Conservation (phyloP, 2,329 filamentous ascomycete genomes). For the Thermomyces lanuginosus region DNA sequence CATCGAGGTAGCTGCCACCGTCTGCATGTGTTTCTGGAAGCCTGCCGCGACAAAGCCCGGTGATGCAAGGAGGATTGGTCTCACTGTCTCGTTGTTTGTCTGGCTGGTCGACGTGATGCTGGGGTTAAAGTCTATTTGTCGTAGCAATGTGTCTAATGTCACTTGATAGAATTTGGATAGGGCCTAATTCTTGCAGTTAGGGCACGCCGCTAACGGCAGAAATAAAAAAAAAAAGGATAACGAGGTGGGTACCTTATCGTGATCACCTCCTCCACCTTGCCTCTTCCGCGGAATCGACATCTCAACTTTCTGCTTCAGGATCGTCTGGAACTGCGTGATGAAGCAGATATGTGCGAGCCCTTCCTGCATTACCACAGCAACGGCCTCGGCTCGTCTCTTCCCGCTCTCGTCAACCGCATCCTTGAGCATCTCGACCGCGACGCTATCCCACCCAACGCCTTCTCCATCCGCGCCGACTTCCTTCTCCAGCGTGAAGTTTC, state of each 20-base stretch:
- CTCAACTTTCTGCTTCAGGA: conserved; percentile 34
- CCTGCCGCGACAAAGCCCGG: conserved; percentile 73
- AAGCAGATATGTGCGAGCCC: conserved; percentile 36
- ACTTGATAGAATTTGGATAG: conserved; percentile 65
- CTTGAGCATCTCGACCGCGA: conserved; percentile 60
- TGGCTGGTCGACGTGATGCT: conserved; percentile 15
- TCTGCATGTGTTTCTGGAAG: conserved; percentile 60
- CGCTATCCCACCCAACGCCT: conserved; percentile 64
- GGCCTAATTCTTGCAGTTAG: conserved; percentile 31
- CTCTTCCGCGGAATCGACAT: conserved; percentile 33
- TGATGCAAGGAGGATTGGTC: conserved; percentile 65
- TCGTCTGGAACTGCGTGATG: conserved; percentile 34
- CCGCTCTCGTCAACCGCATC: conserved; percentile 55
- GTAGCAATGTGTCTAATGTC: conserved; percentile 55
- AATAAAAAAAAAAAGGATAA: neutral
- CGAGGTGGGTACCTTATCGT: conserved; percentile 27
- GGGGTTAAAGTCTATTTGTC: conserved; percentile 56
- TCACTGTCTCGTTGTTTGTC: conserved; percentile 19
- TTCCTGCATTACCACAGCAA: conserved; percentile 88
- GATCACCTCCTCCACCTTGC: conserved; percentile 30
- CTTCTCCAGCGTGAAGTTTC: conserved; percentile 81
- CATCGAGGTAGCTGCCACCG: conserved; percentile 44
- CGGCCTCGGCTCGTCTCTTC: conserved; percentile 63
- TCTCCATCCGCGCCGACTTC: conserved; percentile 34
- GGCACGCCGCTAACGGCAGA: neutral